phyloP scores from a whole-genome alignment of 768 basidiomycete species.

The Boletus vinaceobasis region DNA sequence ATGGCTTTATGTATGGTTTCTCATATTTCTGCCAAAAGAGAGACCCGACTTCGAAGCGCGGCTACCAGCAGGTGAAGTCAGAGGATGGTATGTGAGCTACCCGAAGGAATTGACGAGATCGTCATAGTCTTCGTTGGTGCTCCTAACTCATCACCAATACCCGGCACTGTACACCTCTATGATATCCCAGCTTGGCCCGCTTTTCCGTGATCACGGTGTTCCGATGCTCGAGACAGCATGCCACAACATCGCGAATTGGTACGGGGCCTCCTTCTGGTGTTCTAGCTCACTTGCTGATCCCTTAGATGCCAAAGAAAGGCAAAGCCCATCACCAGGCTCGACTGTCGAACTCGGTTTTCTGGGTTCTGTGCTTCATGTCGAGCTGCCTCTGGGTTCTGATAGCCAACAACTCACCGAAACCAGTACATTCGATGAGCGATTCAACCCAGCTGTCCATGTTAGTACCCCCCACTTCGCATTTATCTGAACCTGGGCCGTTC shows the following conservation, averaged over 20 bases:
- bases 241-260: slow-evolving; percentile 84
- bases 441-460: slow-evolving; percentile 53
- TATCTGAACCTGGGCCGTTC: background rate
- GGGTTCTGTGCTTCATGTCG: slow-evolving; percentile 68
- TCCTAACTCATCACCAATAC: slow-evolving; percentile 76
- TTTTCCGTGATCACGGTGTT: slow-evolving; percentile 68
- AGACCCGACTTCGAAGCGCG: slow-evolving; percentile 65
- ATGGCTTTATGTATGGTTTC: slow-evolving; percentile 76
- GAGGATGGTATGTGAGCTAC: background rate
- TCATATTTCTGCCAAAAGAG: slow-evolving; percentile 71
- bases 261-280: slow-evolving; percentile 26
- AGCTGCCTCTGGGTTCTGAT: slow-evolving; percentile 65
- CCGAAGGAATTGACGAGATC: background rate
- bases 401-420: slow-evolving; percentile 69
- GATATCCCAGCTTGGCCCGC: slow-evolving; percentile 63
- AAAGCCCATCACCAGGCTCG: slow-evolving; percentile 59
- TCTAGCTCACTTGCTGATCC: slow-evolving; percentile 6
- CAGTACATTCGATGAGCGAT: slow-evolving; percentile 47
- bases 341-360: slow-evolving; percentile 81
- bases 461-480: background rate
- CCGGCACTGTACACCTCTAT: slow-evolving; percentile 80
- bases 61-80: slow-evolving; percentile 67
- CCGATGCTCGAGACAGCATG: slow-evolving; percentile 85
- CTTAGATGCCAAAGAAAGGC: slow-evolving; percentile 61
- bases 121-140: slow-evolving; percentile 52